Evolutionary conservation across 768 basidiomycete genomes (phyloP).

Genomic region (Naganishia antarctica): DNA sequence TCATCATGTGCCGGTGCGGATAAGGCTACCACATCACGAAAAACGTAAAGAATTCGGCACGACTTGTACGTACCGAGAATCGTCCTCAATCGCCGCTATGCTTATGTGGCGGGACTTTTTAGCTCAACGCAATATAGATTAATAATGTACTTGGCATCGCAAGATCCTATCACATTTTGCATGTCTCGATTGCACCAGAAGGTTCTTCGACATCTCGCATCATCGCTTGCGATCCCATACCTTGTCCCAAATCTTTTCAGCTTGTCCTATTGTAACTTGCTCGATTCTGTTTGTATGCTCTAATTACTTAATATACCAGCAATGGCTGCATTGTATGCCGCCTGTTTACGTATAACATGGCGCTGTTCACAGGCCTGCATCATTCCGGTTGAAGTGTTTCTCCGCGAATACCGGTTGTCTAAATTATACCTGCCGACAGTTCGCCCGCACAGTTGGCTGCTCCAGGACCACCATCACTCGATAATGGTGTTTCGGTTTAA

Average conservation of each 20-base stretch:
- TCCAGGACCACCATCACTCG: too few species aligned
- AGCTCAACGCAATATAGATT: slow-evolving; percentile 15
- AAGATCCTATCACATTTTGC: background rate
- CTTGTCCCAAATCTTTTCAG: background rate
- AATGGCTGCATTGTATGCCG: background rate
- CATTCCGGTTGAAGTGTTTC: too few species aligned
- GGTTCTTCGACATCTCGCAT: background rate
- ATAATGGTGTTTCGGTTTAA: too few species aligned
- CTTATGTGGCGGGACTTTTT: background rate
- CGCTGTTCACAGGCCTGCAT: too few species aligned
- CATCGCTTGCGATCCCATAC: background rate
- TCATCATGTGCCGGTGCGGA: slow-evolving; percentile 44
- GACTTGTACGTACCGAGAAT: slow-evolving; percentile 21
- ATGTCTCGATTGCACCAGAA: background rate
- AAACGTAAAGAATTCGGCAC: slow-evolving; percentile 10
- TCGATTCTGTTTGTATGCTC: background rate
- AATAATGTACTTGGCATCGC: background rate
- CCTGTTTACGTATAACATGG: background rate
- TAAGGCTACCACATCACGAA: slow-evolving; percentile 24
- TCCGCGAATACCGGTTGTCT: too few species aligned
- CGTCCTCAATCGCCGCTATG: too few species aligned
- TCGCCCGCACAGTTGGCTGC: too few species aligned
- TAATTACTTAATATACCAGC: background rate
- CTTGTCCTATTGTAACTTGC: background rate
- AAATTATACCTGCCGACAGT: too few species aligned